Evolutionary conservation across 176 grass and related monocot genomes (phyloP), one percentile per base, ranked within the genome.

Genomic region (barley (Hordeum vulgare)): DNA sequence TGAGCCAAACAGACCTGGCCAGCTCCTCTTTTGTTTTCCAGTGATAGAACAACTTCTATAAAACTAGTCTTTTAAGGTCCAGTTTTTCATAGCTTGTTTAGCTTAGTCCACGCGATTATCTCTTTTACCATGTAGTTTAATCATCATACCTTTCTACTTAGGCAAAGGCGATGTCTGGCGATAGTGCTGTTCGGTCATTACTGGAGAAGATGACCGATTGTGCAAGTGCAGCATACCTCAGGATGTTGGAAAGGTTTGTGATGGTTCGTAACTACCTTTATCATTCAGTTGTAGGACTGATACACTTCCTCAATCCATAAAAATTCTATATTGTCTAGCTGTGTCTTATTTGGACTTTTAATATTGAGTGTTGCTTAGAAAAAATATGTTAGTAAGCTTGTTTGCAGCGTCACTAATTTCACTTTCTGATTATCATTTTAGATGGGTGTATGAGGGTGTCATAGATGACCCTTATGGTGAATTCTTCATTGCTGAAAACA

Each of bases 401-500:
- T 44, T 86, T 51, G 17, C 34, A 72, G 45, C 40, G 57, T 39
- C 41, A 11, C 27, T 82, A 79, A 28, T 47, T 75, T 70, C 27
- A 75, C 26, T 40, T 73, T 82, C 40, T 87, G 83, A 56, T 83
- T 67, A 40, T 66, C 69, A 87, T 85, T 80, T 81, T 77, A 99
- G 96, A 84, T 99, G 93, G 96, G 93, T 99, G 41, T 99, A 99
- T 84, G 96, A 99, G 79, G 96, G 96, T 62, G 81, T 99, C 59
- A 96, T 99, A 75, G 96, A 99, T 81, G 96, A 99, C 37, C 96
- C 96, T 85, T 96, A 99, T 23, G 83, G 93, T 61, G 96, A 99
- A 99, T 99, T 99, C 85, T 99, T 99, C 89, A 96, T 99, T 84
- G 91, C 85, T 87, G 96, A 99, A 95, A 99, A 99, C 83, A 99